Conservation (phyloP, 2,329 filamentous ascomycete genomes). For the Mycosphaerella sp. region DNA sequence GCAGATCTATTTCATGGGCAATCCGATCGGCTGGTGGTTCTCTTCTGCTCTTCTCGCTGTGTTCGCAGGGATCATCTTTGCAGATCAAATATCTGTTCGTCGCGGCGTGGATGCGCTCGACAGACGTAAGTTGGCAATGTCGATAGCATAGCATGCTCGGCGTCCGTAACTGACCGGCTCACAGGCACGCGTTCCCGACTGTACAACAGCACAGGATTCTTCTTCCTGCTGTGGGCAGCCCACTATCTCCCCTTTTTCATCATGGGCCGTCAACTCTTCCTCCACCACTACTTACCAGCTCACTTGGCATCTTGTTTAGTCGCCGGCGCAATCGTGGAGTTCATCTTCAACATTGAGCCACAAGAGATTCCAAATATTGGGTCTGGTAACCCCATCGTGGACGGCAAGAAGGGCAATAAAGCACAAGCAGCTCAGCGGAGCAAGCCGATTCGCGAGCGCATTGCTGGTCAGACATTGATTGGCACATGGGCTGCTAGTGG, state of each 20-base stretch:
- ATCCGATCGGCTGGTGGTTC: constrained; percentile 96
- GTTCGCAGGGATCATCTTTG: constrained; percentile 82
- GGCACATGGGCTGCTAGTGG: constrained; percentile 71
- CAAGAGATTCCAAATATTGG: constrained; percentile 51
- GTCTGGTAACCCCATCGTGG: constrained; percentile 35
- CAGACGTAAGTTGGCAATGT: constrained; percentile 61
- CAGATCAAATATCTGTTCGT: constrained; percentile 87
- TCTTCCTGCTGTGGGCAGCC: constrained; percentile 95
- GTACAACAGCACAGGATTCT: constrained; percentile 98
- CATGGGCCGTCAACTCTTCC: constrained; percentile 96
- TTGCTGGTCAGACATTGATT: constrained; percentile 69
- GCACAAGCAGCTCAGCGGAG: constrained; percentile 45
- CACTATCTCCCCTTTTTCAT: constrained; percentile 97
- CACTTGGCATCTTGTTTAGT: constrained; percentile 88
- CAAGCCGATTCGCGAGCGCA: constrained; percentile 72
- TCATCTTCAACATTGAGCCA: constrained; percentile 89
- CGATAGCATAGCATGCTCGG: background rate
- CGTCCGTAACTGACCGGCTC: constrained; percentile 3
- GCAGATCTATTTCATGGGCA: constrained; percentile 98
- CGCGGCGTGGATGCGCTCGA: constrained; percentile 91
- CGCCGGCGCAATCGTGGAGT: constrained; percentile 85
- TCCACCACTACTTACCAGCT: constrained; percentile 94
- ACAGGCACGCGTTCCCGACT: constrained; percentile 81
- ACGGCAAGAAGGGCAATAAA: constrained; percentile 33
- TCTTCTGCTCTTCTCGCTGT: constrained; percentile 87